A percentile compares a stretch with the other conserved stretches of the same genome.
Evolutionary conservation across 495 filamentous ascomycete genomes (phyloP).

Genomic region (Penicillium daleae): DNA sequence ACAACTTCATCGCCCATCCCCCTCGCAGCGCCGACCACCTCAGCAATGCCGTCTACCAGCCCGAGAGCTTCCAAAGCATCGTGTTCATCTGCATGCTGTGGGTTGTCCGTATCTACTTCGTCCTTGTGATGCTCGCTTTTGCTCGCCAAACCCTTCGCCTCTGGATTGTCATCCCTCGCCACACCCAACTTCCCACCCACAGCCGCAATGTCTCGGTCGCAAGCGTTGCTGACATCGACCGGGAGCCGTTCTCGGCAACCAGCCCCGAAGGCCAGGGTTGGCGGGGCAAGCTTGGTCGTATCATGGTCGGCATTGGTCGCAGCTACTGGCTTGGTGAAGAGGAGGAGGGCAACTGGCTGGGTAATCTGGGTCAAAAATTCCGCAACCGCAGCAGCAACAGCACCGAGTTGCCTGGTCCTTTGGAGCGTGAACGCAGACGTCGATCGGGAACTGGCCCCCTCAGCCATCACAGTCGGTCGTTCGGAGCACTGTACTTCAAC

Average conservation of each 20-base stretch:
- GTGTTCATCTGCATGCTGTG: conserved; percentile 72
- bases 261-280: conserved; percentile 73
- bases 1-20: conserved; percentile 31
- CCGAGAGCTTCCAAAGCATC: conserved; percentile 76
- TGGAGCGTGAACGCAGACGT: conserved; percentile 69
- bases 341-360: conserved; percentile 62
- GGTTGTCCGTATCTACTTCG: conserved; percentile 74
- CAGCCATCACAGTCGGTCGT: conserved; percentile 47
- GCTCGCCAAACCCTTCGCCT: conserved; percentile 71
- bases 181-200: conserved; percentile 50
- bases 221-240: conserved; percentile 53
- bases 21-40: conserved; percentile 41
- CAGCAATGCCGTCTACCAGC: conserved; percentile 59
- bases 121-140: conserved; percentile 77
- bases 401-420: conserved; percentile 53
- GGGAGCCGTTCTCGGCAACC: conserved; percentile 71
- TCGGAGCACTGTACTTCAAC: conserved; percentile 40
- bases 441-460: conserved; percentile 69
- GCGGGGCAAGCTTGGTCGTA: conserved; percentile 71
- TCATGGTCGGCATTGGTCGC: conserved; percentile 70
- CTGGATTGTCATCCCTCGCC: conserved; percentile 50
- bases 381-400: conserved; percentile 36
- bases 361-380: conserved; percentile 61
- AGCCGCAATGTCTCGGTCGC: conserved; percentile 51
- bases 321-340: conserved; percentile 76